Base-by-base conservation (phyloP, 768 basidiomycete species). In the Boletus tomentosulus region DNA sequence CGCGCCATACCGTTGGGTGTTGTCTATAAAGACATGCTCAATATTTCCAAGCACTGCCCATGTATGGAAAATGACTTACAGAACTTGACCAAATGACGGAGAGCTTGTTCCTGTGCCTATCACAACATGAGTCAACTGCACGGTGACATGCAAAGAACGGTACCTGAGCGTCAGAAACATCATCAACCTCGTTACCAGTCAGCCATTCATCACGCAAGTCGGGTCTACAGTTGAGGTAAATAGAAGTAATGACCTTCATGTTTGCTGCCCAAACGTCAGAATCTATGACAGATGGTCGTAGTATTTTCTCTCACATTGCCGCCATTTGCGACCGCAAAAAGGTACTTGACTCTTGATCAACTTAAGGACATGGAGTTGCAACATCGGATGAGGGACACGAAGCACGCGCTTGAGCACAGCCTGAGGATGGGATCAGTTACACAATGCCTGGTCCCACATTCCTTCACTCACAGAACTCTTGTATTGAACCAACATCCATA, bases 201-300 rank as follows among this genome's bases (percentile, higher is more conserved):
- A 99, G 78, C 97, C 97, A 99, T 65, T 98, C 97, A 69, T 99
- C 97, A 19, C 96, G 82, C 39, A 99, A 78, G 66, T 98, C 96
- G 8, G 97, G 97, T 50, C 97, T 82, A 67, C 95, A 98, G 65
- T 98, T 97, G 54, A 98, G 77, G 70, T 99, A 99, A 59, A 99
- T 98, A 16, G 95, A 86, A 9, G 97, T 99, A 62, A 99, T 98
- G 52, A 98, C 91, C 73, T 99, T 98, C 97, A 99, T 99, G 70
- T 98, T 99, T 22, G 92, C 96, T 98, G 13, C 15, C 38, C 30
- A 65, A 47, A 48, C 31, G 34, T 68, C 41, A 68, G 58, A 46
- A 48, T 31, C 3, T n/a, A 27, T 37, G 33, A 43, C 34, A 31
- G 4, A n/a, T 38, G 25, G 35, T 49, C 22, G 22, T 19, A 52